Evolutionary conservation across 1,284 basidiomycete genomes (phyloP).

Genomic region (Marasmius fiardii): DNA sequence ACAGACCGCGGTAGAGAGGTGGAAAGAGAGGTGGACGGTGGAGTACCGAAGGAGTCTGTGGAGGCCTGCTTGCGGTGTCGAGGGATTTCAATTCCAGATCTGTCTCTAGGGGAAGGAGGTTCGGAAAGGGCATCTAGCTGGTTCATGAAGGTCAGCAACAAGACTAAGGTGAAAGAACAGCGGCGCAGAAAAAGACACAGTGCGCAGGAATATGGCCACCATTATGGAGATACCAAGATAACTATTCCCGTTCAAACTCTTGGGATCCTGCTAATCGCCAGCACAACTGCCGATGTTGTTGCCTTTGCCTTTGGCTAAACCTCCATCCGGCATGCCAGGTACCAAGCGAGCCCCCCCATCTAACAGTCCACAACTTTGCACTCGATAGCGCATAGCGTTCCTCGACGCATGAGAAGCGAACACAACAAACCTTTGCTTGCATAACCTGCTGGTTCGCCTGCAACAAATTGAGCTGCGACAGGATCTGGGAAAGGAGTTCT

Average conservation of each 20-base stretch:
- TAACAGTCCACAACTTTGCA: too few relatives aligned
- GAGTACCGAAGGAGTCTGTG: neutral
- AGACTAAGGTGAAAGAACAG: neutral
- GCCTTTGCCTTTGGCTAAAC: neutral
- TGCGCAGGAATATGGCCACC: too few relatives aligned
- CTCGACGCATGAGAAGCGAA: too few relatives aligned
- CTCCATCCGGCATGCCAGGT: too few relatives aligned
- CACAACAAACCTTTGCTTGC: neutral
- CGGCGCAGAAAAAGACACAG: too few relatives aligned
- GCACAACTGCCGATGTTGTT: neutral
- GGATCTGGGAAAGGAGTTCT: neutral
- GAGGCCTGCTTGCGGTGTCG: neutral
- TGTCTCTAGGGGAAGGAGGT: neutral
- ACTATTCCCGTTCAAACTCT: too few relatives aligned
- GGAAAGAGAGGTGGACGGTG: neutral
- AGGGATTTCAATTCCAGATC: neutral
- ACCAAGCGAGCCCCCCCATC: too few relatives aligned
- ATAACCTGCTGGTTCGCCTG: neutral
- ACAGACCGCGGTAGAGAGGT: neutral
- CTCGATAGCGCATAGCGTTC: too few relatives aligned
- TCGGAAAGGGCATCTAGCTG: neutral
- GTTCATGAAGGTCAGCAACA: neutral
- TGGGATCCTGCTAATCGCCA: too few relatives aligned
- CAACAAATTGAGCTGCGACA: neutral
- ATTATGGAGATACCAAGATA: too few relatives aligned